Conservation (phyloP, 441 rosid species). For the Syzygium syzygioides region DNA sequence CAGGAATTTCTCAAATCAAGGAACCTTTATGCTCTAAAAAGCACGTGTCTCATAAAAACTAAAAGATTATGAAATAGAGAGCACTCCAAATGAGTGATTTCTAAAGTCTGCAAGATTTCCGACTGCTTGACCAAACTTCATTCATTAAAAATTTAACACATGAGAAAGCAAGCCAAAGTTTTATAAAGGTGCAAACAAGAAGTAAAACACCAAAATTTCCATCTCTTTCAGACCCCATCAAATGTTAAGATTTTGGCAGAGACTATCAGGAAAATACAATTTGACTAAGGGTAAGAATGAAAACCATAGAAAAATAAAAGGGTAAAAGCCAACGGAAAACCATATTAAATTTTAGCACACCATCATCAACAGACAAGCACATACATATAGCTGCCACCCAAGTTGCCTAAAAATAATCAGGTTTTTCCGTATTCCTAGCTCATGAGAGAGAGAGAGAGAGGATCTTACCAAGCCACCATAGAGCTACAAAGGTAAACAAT, state of each 20-base stretch:
- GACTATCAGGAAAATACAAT: not conserved
- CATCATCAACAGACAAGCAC: not conserved
- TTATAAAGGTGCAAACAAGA: not conserved
- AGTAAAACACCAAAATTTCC: not conserved
- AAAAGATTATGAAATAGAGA: not conserved
- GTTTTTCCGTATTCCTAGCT: not conserved
- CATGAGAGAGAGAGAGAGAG: not conserved
- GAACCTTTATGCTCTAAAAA: not conserved
- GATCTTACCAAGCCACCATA: conserved; percentile 97
- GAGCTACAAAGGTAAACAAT: conserved; percentile 88
- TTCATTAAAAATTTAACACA: not conserved
- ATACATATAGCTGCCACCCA: not conserved
- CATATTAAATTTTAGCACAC: not conserved
- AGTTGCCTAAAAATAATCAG: not conserved
- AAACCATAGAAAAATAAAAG: not conserved
- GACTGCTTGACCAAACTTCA: not conserved
- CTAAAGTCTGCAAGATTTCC: not conserved
- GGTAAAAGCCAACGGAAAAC: not conserved
- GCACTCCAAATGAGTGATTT: not conserved
- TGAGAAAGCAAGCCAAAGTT: not conserved
- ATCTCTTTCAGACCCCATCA: not conserved
- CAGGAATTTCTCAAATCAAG: not conserved
- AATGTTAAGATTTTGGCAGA: not conserved
- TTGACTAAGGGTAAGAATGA: not conserved
- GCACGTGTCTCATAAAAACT: not conserved